Evolutionary conservation across 2,329 filamentous ascomycete genomes (phyloP).

Genomic region (Phoma sp.): DNA sequence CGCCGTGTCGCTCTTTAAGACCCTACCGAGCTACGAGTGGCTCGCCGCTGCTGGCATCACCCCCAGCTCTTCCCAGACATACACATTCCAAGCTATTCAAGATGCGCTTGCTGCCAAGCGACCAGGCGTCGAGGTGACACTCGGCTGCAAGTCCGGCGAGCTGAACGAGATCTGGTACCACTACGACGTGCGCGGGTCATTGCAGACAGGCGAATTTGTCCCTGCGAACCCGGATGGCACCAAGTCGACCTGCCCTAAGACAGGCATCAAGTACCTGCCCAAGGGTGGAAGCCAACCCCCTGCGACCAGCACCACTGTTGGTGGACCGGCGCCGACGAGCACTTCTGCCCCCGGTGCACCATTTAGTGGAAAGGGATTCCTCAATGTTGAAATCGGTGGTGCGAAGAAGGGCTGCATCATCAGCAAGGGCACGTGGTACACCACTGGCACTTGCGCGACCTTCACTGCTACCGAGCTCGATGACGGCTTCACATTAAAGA

Average conservation of each 20-base stretch:
- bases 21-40: conserved; percentile 68
- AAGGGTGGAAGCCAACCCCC: conserved; percentile 53
- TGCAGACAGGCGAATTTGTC: conserved; percentile 67
- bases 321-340: conserved; percentile 34
- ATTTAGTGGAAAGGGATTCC: conserved; percentile 64
- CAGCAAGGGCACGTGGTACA: conserved; percentile 70
- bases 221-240: conserved; percentile 63
- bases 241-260: conserved; percentile 66
- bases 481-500: conserved; percentile 40
- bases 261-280: conserved; percentile 69
- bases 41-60: conserved; percentile 67
- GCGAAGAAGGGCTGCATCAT: conserved; percentile 70
- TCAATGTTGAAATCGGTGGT: conserved; percentile 62
- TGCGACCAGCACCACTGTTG: conserved; percentile 35
- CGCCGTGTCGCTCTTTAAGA: conserved; percentile 69
- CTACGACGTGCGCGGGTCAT: conserved; percentile 65
- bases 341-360: conserved; percentile 49
- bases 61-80: conserved; percentile 62
- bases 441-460: conserved; percentile 69
- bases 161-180: conserved; percentile 67
- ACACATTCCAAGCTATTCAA: conserved; percentile 64
- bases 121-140: conserved; percentile 63
- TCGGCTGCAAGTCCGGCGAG: conserved; percentile 60
- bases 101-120: conserved; percentile 60
- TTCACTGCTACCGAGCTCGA: conserved; percentile 59